Base-by-base conservation (phyloP, 768 basidiomycete genomes). In the Lactarius sp. region DNA sequence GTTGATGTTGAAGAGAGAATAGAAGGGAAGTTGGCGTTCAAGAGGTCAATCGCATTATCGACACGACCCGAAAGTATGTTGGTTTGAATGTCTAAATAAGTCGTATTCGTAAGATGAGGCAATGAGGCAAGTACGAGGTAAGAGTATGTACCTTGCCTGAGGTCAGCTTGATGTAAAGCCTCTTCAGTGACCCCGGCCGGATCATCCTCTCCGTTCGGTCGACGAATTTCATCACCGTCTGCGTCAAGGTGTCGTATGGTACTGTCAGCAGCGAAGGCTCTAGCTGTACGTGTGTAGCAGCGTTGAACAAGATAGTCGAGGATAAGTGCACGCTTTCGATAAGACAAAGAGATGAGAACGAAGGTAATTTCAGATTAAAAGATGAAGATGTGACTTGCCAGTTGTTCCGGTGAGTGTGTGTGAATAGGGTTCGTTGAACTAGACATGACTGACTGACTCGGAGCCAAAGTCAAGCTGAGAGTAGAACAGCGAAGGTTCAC, bases 301-400 rank as follows among this genome's bases (percentile, higher is more conserved):
- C 83, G 80, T 69, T 92, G 88, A 59, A 82, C 83, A 1, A 94
- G 81, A 70, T 92, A 93, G 69, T 90, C 85, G 42, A 93, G 77
- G 16, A 93, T 86, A 52, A 93, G 75, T 18, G 80, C 73, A 50
- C 85, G 83, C 89, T 91, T 70, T 73, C 56, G 34, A 44, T 13
- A 39, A 18, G 50, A 13, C 18, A 37, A 39, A 18, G 14, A 18
- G 22, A 31, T 41, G 12, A 51, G 13, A 53, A 33, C 27, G 31
- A 41, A 31, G 41, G 10, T 41, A 12, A 49, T 12, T 12, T 12
- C 22, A 52, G 16, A 31, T 10, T 16, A 18, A 16, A 37, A 0
- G 10, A 36, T 18, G 5, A 3, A 10, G 8, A 18, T 34, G 27
- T 2, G 14, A 61, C 68, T 54, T 61, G 56, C 66, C 56, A 68